Conservation (phyloP, 805 yeast genomes). For the Priceomyces fermenticarens region DNA sequence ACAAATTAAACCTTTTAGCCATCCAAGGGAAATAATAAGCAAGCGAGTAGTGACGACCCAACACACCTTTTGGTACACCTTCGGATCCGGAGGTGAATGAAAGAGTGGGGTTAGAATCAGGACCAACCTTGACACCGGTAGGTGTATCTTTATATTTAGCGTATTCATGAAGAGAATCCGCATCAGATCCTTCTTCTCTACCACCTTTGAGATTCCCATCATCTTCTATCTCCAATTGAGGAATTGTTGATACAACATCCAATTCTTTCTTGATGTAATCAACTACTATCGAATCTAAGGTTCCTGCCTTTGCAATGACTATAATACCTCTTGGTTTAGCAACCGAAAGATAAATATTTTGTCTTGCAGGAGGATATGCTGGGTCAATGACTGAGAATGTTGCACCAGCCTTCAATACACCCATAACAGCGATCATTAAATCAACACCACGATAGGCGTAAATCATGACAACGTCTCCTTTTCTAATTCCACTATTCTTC, state of each 20-base stretch:
- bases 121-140: slow-evolving; percentile 92
- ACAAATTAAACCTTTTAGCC: slow-evolving; percentile 78
- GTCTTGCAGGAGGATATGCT: slow-evolving; percentile 98
- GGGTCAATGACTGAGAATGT: slow-evolving; percentile 98
- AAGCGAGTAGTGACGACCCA: slow-evolving; percentile 94
- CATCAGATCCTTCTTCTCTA: slow-evolving; percentile 14
- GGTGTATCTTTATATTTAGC: slow-evolving; percentile 49
- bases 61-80: slow-evolving; percentile 97
- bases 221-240: slow-evolving; percentile 71
- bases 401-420: slow-evolving; percentile 97
- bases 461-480: slow-evolving; percentile 96
- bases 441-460: slow-evolving; percentile 98
- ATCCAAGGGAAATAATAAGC: slow-evolving; percentile 99
- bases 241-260: slow-evolving; percentile 68
- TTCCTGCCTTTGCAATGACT: slow-evolving; percentile 88
- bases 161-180: slow-evolving; percentile 51
- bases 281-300: slow-evolving; percentile 70
- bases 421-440: slow-evolving; percentile 94
- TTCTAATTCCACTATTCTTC: slow-evolving; percentile 71
- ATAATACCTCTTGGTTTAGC: slow-evolving; percentile 92
- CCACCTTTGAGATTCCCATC: slow-evolving; percentile 75
- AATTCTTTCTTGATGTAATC: slow-evolving; percentile 74
- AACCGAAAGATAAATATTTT: slow-evolving; percentile 86
- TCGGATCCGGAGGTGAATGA: slow-evolving; percentile 98
- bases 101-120: slow-evolving; percentile 94